Evolutionary conservation across 352 stramenopile species (phyloP).

Genomic region (Phytophthora macrochlamydospora): DNA sequence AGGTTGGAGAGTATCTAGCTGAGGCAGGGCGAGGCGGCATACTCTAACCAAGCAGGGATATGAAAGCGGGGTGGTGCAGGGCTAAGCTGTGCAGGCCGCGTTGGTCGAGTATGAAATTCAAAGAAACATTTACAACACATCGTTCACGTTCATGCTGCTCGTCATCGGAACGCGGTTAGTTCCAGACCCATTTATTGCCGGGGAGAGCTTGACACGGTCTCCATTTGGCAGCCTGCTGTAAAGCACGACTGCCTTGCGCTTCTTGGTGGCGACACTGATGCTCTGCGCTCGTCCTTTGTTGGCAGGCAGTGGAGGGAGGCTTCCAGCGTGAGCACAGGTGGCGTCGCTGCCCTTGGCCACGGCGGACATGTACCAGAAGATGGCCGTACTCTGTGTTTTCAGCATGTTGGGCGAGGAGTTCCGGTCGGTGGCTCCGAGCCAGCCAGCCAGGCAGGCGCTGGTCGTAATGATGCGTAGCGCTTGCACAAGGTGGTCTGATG

Average conservation of each 20-base stretch:
- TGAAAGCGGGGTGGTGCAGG: too few species aligned
- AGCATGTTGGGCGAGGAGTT: constrained; percentile 47
- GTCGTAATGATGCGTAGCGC: constrained; percentile 84
- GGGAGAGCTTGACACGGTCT: constrained; percentile 70
- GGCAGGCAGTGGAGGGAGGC: constrained; percentile 38
- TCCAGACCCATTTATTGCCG: constrained; percentile 88
- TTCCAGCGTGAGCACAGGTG: constrained; percentile 69
- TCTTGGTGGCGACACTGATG: constrained; percentile 65
- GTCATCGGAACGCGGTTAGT: constrained; percentile 52
- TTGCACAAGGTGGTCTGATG: constrained; percentile 54
- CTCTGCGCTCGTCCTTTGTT: constrained; percentile 72
- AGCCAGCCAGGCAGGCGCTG: constrained; percentile 38
- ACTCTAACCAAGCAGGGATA: too few species aligned
- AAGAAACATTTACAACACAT: too few species aligned
- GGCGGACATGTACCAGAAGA: constrained; percentile 90
- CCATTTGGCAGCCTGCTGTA: constrained; percentile 83
- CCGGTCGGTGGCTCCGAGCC: neutral
- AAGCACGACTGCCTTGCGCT: constrained; percentile 82
- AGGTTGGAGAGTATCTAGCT: neutral
- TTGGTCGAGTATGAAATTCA: too few species aligned
- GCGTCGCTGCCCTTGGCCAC: constrained; percentile 72
- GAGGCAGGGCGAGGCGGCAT: too few species aligned
- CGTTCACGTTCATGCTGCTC: neutral
- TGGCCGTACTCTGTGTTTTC: constrained; percentile 63
- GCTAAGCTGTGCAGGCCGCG: too few species aligned